Percentiles rank a stretch among this genome's conserved stretches.
Evolutionary conservation across 2,329 filamentous ascomycete species (phyloP).

Genomic region (Clonostachys byssicola): DNA sequence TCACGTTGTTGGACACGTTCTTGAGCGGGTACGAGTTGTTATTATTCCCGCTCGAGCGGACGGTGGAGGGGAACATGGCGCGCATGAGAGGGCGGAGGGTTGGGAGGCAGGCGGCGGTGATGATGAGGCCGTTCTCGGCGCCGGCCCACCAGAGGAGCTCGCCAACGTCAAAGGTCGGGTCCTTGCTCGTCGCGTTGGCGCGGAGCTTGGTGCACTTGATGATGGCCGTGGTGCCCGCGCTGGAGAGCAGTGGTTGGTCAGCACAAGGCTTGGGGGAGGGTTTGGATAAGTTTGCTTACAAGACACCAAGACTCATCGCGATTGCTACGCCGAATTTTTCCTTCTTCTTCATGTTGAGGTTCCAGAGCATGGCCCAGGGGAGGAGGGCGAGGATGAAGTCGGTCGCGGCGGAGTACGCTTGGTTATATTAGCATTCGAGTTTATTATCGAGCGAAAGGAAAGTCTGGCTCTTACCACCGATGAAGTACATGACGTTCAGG

Average conservation of each 20-base stretch:
- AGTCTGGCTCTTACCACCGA: no score
- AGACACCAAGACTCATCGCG: slow-evolving; percentile 37
- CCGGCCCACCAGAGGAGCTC: slow-evolving; percentile 11
- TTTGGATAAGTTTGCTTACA: slow-evolving; percentile 16
- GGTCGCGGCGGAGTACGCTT: slow-evolving; percentile 23
- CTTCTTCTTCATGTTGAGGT: slow-evolving; percentile 27
- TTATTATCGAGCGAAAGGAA: neutral
- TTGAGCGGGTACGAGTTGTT: neutral
- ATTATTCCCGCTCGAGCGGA: neutral
- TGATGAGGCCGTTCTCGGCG: slow-evolving; percentile 10
- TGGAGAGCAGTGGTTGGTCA: slow-evolving; percentile 2
- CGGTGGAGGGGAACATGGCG: neutral
- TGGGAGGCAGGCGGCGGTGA: slow-evolving; percentile 9
- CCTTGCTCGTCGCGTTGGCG: neutral
- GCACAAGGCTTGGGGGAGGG: neutral
- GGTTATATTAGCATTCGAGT: neutral
- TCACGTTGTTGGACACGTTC: neutral
- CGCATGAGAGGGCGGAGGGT: slow-evolving; percentile 1
- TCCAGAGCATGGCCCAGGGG: slow-evolving; percentile 34
- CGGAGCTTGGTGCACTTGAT: slow-evolving; percentile 14
- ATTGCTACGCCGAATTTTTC: slow-evolving; percentile 32
- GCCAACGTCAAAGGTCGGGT: slow-evolving; percentile 3
- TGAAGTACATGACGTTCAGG: no score
- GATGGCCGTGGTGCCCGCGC: slow-evolving; percentile 22
- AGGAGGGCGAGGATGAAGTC: slow-evolving; percentile 33